A percentile compares a stretch with the other conserved stretches of the same genome.
Evolutionary conservation across 2,329 filamentous ascomycete species (phyloP).

Genomic region (Aspergillus sp.): DNA sequence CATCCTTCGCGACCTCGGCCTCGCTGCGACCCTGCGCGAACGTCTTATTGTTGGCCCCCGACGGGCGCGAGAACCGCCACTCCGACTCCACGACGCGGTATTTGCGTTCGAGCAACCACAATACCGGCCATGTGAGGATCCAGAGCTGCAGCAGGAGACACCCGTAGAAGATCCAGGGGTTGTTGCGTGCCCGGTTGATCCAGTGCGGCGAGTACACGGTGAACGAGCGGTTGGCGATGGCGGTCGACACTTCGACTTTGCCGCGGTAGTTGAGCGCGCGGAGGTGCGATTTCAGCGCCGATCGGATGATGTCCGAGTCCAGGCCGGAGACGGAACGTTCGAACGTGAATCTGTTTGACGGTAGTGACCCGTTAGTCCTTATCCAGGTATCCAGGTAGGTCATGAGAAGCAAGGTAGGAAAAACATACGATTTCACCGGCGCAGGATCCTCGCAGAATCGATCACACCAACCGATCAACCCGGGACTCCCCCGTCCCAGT

Average conservation of each 20-base stretch:
- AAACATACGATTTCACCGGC: slow-evolving; percentile 37
- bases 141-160: slow-evolving; percentile 40
- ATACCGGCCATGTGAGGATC: slow-evolving; percentile 41
- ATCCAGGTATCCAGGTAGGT: neutral
- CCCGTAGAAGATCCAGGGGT: slow-evolving; percentile 33
- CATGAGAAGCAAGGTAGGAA: neutral
- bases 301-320: slow-evolving; percentile 25
- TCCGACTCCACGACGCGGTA: slow-evolving; percentile 34
- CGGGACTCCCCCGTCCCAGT: slow-evolving; percentile 2
- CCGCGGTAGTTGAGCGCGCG: slow-evolving; percentile 40
- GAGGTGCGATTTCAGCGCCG: slow-evolving; percentile 35
- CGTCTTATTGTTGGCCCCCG: slow-evolving; percentile 21
- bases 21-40: slow-evolving; percentile 25
- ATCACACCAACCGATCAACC: slow-evolving; percentile 33
- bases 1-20: slow-evolving; percentile 28
- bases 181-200: slow-evolving; percentile 38
- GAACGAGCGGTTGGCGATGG: slow-evolving; percentile 27
- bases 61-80: slow-evolving; percentile 30
- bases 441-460: slow-evolving; percentile 37
- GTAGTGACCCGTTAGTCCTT: neutral
- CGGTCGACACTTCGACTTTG: slow-evolving; percentile 24
- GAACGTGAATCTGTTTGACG: slow-evolving; percentile 28
- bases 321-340: slow-evolving; percentile 32
- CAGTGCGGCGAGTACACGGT: slow-evolving; percentile 41
- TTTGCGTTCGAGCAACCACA: slow-evolving; percentile 37